Base-by-base conservation (phyloP, 805 yeast genomes). In the Candida gorgasii region DNA sequence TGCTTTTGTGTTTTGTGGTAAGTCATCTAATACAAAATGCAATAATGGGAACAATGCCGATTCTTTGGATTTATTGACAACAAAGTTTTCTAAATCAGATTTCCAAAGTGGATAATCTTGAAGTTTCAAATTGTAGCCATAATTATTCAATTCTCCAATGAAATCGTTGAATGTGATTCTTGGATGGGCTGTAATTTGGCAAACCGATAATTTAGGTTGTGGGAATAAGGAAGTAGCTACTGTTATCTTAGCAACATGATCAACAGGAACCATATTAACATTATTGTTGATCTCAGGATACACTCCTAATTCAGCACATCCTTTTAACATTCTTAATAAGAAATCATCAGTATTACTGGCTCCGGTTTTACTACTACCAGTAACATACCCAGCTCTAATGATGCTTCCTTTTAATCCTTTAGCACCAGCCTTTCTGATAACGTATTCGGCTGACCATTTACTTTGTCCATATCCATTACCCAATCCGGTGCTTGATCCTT, bases 111-210 rank as follows among this genome's bases (percentile, higher is more conserved):
- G 76, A 58, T 93, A 93, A 53, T 80, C 86, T 11, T 75, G 75
- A 36, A 74, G 70, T 46, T 68, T 64, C 36, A 86, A 80, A 15
- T 72, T 55, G 65, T 87, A 95, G 7, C 99, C 99, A 55, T 79
- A 92, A 11, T 67, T 61, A 42, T 72, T 65, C 58, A 90, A 72
- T 8, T 83, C 58, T 13, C 80, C 79, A 52, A 93, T 67, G 68
- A 81, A 92, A 51, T 86, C 82, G 55, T 80, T 83, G 69, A 90
- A 86, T 31, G 78, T 70, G 46, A 89, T 81, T 61, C 99, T 81
- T 46, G 99, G 99, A 55, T 93, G 98, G 17, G 92, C 95, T 5
- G 98, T 93, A n/a, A 93, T 97, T 34, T 93, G 99, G 1, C 89
- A 89, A 31, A 95, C 99, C 1, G 82, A 68, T 32, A 82, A 65